A percentile compares a stretch with the other conserved stretches of the same genome.
phyloP scores from a whole-genome alignment of 176 grass and related monocot species.

The Microstegium vimineum region DNA sequence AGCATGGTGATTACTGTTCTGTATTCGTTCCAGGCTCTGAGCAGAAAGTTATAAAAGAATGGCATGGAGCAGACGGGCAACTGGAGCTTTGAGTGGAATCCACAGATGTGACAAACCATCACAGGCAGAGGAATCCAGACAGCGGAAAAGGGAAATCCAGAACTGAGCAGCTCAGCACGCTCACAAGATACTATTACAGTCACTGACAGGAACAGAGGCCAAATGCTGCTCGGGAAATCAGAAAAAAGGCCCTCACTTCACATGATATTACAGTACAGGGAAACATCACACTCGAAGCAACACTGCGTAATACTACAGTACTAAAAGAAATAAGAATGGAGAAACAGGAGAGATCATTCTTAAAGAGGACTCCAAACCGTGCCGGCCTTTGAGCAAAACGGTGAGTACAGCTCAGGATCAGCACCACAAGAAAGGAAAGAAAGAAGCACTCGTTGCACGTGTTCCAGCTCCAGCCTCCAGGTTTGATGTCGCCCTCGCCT shows the following conservation, averaged over 20 bases:
- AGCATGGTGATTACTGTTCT: conserved; percentile 6
- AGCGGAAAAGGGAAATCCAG: not conserved
- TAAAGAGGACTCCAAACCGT: not conserved
- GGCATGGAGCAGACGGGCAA: not conserved
- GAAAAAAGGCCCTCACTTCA: not conserved
- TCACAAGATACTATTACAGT: conserved; percentile 31
- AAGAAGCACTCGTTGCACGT: not conserved
- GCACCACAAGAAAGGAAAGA: not conserved
- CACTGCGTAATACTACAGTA: not conserved
- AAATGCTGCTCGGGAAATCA: not conserved
- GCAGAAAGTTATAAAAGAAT: conserved; percentile 20
- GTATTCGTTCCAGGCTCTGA: not conserved
- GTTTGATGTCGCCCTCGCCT: not conserved
- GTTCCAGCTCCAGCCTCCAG: not conserved
- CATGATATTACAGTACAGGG: not conserved
- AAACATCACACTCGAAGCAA: not conserved
- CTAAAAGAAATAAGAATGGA: not conserved
- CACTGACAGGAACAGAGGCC: not conserved
- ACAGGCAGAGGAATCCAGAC: conserved; percentile 16
- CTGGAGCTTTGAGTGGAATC: conserved; percentile 32
- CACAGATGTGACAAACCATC: conserved; percentile 49
- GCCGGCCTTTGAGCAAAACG: not conserved
- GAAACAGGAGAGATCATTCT: not conserved
- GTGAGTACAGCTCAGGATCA: not conserved
- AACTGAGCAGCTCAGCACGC: conserved; percentile 1